Percentiles rank a stretch among this genome's conserved stretches.
phyloP scores from a whole-genome alignment of 2,329 filamentous ascomycete genomes.

The Polytolypa hystricis region DNA sequence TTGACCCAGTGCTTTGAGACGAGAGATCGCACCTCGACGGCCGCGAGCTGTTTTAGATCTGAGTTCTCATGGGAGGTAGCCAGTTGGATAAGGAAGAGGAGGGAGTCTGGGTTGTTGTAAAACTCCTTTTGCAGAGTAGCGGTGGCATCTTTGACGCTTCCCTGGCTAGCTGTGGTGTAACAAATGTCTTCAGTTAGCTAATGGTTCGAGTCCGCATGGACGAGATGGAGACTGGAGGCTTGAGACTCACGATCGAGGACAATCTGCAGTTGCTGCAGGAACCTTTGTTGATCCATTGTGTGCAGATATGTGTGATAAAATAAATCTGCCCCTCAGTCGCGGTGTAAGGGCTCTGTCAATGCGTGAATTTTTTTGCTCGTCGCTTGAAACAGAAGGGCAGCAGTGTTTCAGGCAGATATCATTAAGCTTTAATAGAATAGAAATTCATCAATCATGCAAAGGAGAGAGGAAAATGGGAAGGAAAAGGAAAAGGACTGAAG shows the following conservation, averaged over 20 bases:
- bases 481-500: conserved; percentile 7
- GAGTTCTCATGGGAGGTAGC: conserved; percentile 63
- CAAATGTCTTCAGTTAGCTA: too few relatives aligned
- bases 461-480: conserved; percentile 14
- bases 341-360: too few relatives aligned
- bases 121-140: conserved; percentile 85
- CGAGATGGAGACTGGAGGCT: background rate
- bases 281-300: conserved; percentile 68
- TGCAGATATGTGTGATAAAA: conserved; percentile 4
- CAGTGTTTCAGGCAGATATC: too few relatives aligned
- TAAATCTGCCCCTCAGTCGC: too few relatives aligned
- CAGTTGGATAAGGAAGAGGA: conserved; percentile 79
- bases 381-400: too few relatives aligned
- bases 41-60: conserved; percentile 75
- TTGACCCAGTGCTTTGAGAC: conserved; percentile 77
- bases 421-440: too few relatives aligned
- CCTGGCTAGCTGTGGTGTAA: conserved; percentile 62
- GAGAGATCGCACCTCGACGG: conserved; percentile 76
- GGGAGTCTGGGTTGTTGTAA: conserved; percentile 74
- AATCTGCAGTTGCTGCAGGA: conserved; percentile 76
- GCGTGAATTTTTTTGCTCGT: too few relatives aligned
- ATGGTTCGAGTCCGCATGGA: conserved; percentile 4
- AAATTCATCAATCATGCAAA: conserved; percentile 6
- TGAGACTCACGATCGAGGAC: conserved; percentile 67
- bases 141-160: conserved; percentile 80